phyloP scores from a whole-genome alignment of 306 rosid species.

The Castanea crenata region DNA sequence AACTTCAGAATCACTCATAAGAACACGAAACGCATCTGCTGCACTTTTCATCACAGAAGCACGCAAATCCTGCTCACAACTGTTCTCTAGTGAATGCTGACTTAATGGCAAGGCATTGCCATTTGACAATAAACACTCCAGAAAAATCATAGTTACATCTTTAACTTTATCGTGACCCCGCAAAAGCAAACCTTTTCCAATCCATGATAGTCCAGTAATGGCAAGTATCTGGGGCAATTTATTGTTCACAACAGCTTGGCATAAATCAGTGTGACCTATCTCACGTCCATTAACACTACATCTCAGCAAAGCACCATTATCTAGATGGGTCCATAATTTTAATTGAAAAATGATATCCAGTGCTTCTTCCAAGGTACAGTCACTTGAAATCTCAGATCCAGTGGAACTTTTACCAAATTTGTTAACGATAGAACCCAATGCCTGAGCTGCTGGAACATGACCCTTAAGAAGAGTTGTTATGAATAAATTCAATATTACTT shows the following conservation, averaged over 20 bases:
- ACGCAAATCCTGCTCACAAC: slow-evolving; percentile 38
- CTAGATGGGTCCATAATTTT: slow-evolving; percentile 32
- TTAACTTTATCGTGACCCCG: slow-evolving; percentile 81
- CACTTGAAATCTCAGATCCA: slow-evolving; percentile 36
- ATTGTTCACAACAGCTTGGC: slow-evolving; percentile 54
- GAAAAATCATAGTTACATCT: slow-evolving; percentile 62
- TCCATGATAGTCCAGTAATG: slow-evolving; percentile 87
- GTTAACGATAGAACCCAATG: slow-evolving; percentile 89
- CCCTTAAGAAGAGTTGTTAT: slow-evolving; percentile 60
- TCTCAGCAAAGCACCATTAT: slow-evolving; percentile 28
- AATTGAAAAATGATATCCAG: slow-evolving; percentile 60
- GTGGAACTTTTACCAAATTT: slow-evolving; percentile 54
- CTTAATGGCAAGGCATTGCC: slow-evolving; percentile 35
- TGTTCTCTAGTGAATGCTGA: slow-evolving; percentile 35
- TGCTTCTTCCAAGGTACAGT: slow-evolving; percentile 69
- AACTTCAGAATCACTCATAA: slow-evolving; percentile 85
- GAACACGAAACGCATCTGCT: slow-evolving; percentile 87
- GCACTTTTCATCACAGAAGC: slow-evolving; percentile 55
- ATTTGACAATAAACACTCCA: slow-evolving; percentile 56
- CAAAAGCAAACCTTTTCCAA: slow-evolving; percentile 88
- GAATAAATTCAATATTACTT: slow-evolving; percentile 58
- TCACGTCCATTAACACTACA: slow-evolving; percentile 42
- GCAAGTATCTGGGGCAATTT: slow-evolving; percentile 63
- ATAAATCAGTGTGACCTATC: slow-evolving; percentile 56
- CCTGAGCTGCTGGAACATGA: slow-evolving; percentile 78